A percentile compares a stretch with the other conserved stretches of the same genome.
These are phyloP conservation scores for Pythium periplocum DNA, from an alignment of 352 stramenopile genomes.

Conservation along the genomic window DNA sequence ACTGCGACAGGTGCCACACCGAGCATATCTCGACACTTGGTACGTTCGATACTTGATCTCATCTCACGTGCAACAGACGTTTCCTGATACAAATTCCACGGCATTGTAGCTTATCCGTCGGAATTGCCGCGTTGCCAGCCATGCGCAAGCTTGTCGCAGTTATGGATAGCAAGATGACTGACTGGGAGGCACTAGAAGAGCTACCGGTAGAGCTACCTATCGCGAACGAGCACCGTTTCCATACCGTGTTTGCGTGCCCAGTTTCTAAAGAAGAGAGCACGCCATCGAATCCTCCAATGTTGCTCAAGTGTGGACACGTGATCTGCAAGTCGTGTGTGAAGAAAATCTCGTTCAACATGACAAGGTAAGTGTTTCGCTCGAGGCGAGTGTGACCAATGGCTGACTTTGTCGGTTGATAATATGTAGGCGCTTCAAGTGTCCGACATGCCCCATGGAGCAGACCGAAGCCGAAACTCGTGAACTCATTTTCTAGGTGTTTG, in stretches of 20 bases:
- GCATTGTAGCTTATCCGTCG: slow-evolving; percentile 51
- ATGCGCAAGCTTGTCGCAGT: slow-evolving; percentile 79
- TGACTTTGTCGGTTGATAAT: slow-evolving; percentile 1
- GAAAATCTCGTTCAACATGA: slow-evolving; percentile 78
- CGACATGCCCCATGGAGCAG: slow-evolving; percentile 82
- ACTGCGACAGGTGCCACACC: slow-evolving; percentile 59
- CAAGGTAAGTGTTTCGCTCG: slow-evolving; percentile 26
- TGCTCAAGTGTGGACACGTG: slow-evolving; percentile 85
- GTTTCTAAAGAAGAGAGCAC: slow-evolving; percentile 86
- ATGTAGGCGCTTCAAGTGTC: slow-evolving; percentile 81
- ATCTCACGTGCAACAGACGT: background rate
- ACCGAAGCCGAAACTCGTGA: slow-evolving; percentile 66
- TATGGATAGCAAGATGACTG: slow-evolving; percentile 72
- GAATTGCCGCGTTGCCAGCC: slow-evolving; percentile 58
- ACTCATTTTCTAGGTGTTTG: slow-evolving; percentile 51
- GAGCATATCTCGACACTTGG: slow-evolving; percentile 73
- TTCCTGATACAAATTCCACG: slow-evolving; percentile 1
- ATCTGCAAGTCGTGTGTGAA: slow-evolving; percentile 81
- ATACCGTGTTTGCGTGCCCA: slow-evolving; percentile 84
- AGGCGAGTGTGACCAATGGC: background rate
- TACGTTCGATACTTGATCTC: slow-evolving; percentile 13
- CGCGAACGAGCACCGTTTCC: slow-evolving; percentile 76
- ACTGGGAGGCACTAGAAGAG: slow-evolving; percentile 72
- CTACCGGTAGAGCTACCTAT: slow-evolving; percentile 79
- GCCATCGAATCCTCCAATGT: slow-evolving; percentile 74